Evolutionary conservation across 179 eudicot species (phyloP).

Genomic region (Amaranthus tricolor): DNA sequence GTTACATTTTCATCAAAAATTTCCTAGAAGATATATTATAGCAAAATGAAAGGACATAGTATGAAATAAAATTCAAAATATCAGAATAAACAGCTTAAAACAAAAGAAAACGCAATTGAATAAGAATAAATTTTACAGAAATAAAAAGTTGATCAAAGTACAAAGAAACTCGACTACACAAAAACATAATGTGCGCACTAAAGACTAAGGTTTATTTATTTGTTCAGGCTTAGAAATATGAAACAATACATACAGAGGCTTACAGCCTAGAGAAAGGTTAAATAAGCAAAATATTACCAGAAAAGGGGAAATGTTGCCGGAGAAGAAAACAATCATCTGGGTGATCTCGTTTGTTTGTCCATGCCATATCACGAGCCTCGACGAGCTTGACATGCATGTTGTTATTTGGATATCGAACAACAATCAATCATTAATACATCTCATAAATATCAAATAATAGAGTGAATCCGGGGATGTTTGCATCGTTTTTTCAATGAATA

Average conservation of each 20-base stretch:
- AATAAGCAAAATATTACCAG: constrained; percentile 11
- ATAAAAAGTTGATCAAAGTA: neutral
- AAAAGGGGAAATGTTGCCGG: neutral
- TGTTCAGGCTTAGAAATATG: constrained; percentile 13
- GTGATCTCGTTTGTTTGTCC: constrained; percentile 16
- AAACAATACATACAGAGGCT: constrained; percentile 9
- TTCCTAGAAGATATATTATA: too few relatives aligned
- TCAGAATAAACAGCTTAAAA: neutral
- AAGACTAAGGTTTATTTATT: constrained; percentile 1
- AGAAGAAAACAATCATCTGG: constrained; percentile 7
- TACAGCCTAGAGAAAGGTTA: neutral
- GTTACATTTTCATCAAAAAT: too few relatives aligned
- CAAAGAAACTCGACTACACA: neutral
- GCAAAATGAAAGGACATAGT: too few relatives aligned
- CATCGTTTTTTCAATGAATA: constrained; percentile 7
- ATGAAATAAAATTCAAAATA: too few relatives aligned
- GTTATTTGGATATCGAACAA: constrained; percentile 26
- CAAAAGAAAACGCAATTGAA: neutral
- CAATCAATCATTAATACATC: constrained; percentile 23
- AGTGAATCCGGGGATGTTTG: constrained; percentile 13
- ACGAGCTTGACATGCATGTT: constrained; percentile 16
- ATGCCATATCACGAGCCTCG: constrained; percentile 21
- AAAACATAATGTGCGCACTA: neutral
- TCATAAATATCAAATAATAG: constrained; percentile 10
- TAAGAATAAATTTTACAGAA: neutral